Conservation (phyloP, 2,329 filamentous ascomycete genomes). For the Calonectria pseudoreteaudii region DNA sequence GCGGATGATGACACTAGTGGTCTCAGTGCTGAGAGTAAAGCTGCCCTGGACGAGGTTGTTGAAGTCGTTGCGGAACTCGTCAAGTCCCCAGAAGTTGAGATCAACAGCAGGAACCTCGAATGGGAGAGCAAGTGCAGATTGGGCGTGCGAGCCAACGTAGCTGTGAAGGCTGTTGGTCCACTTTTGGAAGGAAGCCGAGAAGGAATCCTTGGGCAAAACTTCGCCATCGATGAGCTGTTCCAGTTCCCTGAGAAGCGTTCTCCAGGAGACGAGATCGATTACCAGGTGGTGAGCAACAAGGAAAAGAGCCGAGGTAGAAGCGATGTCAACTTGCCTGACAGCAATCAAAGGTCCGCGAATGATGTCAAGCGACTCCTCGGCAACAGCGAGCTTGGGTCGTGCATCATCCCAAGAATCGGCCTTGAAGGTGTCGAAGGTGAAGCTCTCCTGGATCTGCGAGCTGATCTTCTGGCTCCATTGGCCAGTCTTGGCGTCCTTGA, state of each 20-base stretch:
- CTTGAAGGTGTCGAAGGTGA: conserved; percentile 18
- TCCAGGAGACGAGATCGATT: conserved; percentile 61
- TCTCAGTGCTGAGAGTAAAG: background rate
- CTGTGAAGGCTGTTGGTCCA: conserved; percentile 48
- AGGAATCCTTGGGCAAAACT: background rate
- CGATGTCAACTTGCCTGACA: conserved; percentile 23
- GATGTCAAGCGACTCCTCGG: conserved; percentile 29
- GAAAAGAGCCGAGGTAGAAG: conserved; percentile 43
- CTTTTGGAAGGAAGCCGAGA: conserved; percentile 35
- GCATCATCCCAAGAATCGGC: background rate
- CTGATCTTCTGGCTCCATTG: conserved; percentile 32
- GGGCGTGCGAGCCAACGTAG: conserved; percentile 25
- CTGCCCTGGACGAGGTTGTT: background rate
- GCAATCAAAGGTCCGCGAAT: conserved; percentile 21
- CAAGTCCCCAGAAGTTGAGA: background rate
- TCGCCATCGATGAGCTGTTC: conserved; percentile 43
- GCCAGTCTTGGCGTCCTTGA: background rate
- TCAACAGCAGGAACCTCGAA: background rate
- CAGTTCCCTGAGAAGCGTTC: conserved; percentile 48
- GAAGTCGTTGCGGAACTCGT: background rate
- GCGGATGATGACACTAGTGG: background rate
- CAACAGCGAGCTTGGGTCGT: background rate
- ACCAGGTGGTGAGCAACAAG: conserved; percentile 52
- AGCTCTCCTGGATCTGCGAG: conserved; percentile 5
- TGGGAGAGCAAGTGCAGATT: background rate